Base-by-base conservation (phyloP, 2,329 filamentous ascomycete genomes). In the Nothophoma quercina region DNA sequence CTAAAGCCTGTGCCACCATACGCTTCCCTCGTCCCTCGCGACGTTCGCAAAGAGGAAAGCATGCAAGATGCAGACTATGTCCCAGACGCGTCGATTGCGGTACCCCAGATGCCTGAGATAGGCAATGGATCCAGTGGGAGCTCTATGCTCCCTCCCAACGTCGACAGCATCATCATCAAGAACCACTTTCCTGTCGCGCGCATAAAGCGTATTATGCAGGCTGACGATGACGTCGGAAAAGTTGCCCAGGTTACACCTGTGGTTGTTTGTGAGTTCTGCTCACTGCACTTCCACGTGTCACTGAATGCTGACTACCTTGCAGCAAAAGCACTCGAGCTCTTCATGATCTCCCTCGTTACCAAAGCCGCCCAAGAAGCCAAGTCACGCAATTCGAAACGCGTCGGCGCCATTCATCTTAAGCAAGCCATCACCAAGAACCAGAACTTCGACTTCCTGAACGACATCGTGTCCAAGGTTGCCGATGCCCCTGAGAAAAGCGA, bases 141-240 rank as follows among this genome's bases (percentile, higher is more conserved):
- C 57, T 70, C 33, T 64, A 67, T 33, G 68, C 74, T 38, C 69
- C 72, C 44, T 4, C 55, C 61, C 13, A 63, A 58, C 46, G 62
- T 63, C 18, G 75, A 86, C 77, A 73, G 84, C 74, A 77, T 96
- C 77, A 75, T 91, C 34, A 91, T 99, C 65, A 90, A 86, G 75
- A 98, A 93, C 26, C 97, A 97, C 69, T 99, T 99, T 69, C 95
- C 95, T 1, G 96, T 96, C 25, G 95, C 95, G 12, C 85, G 95
- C 57, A 99, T 99, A 80, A 99, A 99, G 82, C 87, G 95, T 43
- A 98, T 99, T 68, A 98, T 99, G 95, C 95, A 99, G 77, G 93
- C 93, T 9, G 95, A 99, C 70, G 95, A 99, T 71, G 95, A 99
- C 73, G 93, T 99, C 0, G 95, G 95, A 57, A 99, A 99, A 78